Evolutionary conservation across 2,329 filamentous ascomycete genomes (phyloP).

Genomic region (Colletotrichum lindemuthianum): DNA sequence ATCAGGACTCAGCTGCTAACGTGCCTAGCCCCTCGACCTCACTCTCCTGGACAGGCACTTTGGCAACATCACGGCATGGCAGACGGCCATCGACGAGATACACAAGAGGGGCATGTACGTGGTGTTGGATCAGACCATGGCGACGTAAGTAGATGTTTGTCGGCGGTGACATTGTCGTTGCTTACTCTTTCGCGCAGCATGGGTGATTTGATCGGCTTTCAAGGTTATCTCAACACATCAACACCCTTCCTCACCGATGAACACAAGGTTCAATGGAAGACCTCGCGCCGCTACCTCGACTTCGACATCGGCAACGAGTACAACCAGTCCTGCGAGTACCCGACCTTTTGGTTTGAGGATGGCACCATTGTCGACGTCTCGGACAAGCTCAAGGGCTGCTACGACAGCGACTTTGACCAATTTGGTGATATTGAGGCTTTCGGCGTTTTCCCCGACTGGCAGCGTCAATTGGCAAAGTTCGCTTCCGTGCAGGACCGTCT

Average conservation of each 20-base stretch:
- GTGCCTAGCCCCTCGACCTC: slow-evolving; percentile 61
- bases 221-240: slow-evolving; percentile 67
- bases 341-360: slow-evolving; percentile 69
- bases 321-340: slow-evolving; percentile 65
- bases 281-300: slow-evolving; percentile 64
- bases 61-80: slow-evolving; percentile 68
- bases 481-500: slow-evolving; percentile 74
- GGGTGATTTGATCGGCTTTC: slow-evolving; percentile 71
- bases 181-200: slow-evolving; percentile 57
- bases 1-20: slow-evolving; percentile 39
- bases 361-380: slow-evolving; percentile 62
- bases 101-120: slow-evolving; percentile 73
- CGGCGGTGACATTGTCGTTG: slow-evolving; percentile 1
- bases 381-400: slow-evolving; percentile 62
- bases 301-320: slow-evolving; percentile 65
- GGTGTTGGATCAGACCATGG: slow-evolving; percentile 72
- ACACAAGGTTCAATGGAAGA: slow-evolving; percentile 68
- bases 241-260: slow-evolving; percentile 65
- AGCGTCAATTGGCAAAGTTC: slow-evolving; percentile 73
- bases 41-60: slow-evolving; percentile 72
- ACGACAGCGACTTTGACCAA: slow-evolving; percentile 71
- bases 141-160: slow-evolving; percentile 23
- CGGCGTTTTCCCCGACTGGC: slow-evolving; percentile 70
- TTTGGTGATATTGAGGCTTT: slow-evolving; percentile 73
- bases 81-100: slow-evolving; percentile 66